Base-by-base conservation (phyloP, 1,139 yeast genomes). In the Yamadazyma trypodendri region DNA sequence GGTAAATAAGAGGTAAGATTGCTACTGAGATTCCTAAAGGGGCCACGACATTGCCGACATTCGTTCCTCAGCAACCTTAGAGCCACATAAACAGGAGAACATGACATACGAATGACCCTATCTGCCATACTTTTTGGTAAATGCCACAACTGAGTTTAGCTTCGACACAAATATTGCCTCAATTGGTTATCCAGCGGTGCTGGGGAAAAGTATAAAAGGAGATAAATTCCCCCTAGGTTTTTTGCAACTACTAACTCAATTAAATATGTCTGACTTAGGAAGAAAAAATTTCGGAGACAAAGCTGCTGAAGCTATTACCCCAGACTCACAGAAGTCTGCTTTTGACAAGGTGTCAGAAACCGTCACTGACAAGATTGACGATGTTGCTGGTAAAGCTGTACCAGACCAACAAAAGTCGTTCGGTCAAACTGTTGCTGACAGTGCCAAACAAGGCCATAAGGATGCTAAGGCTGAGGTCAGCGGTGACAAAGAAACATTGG, bases 241-340 rank as follows among this genome's bases (percentile, higher is more conserved):
- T 11, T 5, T 2, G 15, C 16, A 28, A 28, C 12, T 16, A 34
- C 11, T 14, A 18, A 21, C n/a, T n/a, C 11, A 28, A 28, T 29
- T 33, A 28, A 47, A 30, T 49, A 83, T 83, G 89, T 78, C 88
- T 54, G 89, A 83, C 77, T 60, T 75, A 45, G 87, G 86, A 52
- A 84, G 95, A 83, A 86, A 86, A 66, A 66, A 73, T 58, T 73
- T 88, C 56, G 53, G 82, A 50, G 84, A 81, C 61, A 86, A 87
- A 68, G 65, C 77, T 48, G 38, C 70, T 41, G 95, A 86, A 72
- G 57, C 75, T 35, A 46, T 84, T 39, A 85, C 78, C 52, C 96
- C 96, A 57, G 82, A 87, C 46, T 65, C 78, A 39, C 74, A 84
- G 60, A 88, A 88, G 73, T 50, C 81, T 34, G 65, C 72, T 51